Conservation (phyloP, 768 basidiomycete species). For the Scleroderma bovista region DNA sequence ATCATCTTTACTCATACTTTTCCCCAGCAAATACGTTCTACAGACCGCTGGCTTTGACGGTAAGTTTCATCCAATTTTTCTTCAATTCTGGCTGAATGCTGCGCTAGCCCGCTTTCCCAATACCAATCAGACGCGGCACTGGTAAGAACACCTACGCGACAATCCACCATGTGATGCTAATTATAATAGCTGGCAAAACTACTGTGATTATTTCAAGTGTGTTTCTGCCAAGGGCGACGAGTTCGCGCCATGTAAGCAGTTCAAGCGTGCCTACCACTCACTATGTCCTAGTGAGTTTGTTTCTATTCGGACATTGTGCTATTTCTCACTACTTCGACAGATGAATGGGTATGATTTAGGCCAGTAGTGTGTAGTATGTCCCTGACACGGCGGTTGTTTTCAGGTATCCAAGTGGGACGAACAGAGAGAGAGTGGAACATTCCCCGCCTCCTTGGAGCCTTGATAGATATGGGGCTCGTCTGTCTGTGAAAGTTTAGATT, state of each 20-base stretch:
- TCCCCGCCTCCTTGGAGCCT: slow-evolving; percentile 87
- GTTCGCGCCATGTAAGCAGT: slow-evolving; percentile 97
- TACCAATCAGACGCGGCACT: slow-evolving; percentile 94
- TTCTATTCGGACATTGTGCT: neutral
- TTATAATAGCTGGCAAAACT: slow-evolving; percentile 80
- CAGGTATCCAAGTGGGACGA: slow-evolving; percentile 91
- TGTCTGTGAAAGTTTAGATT: neutral
- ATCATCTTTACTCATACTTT: slow-evolving; percentile 15
- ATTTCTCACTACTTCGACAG: slow-evolving; percentile 35
- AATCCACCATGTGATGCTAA: neutral
- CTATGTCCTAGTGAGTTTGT: slow-evolving; percentile 88
- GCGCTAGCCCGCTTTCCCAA: slow-evolving; percentile 79
- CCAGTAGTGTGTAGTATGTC: slow-evolving; percentile 1
- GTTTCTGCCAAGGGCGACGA: slow-evolving; percentile 96
- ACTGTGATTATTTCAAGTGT: slow-evolving; percentile 98
- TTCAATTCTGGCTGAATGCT: neutral
- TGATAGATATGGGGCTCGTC: slow-evolving; percentile 29
- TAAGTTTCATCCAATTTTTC: slow-evolving; percentile 22
- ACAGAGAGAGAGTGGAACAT: slow-evolving; percentile 87
- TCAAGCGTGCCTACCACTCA: slow-evolving; percentile 92
- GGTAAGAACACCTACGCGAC: slow-evolving; percentile 43
- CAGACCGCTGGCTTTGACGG: slow-evolving; percentile 96
- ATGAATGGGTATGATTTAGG: slow-evolving; percentile 75
- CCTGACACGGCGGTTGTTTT: slow-evolving; percentile 4
- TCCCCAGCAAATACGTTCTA: slow-evolving; percentile 72